A percentile compares a stretch with the other conserved stretches of the same genome.
phyloP scores from a whole-genome alignment of 371 early-diverging fungal genomes.

The Saksenaea vasiformis region DNA sequence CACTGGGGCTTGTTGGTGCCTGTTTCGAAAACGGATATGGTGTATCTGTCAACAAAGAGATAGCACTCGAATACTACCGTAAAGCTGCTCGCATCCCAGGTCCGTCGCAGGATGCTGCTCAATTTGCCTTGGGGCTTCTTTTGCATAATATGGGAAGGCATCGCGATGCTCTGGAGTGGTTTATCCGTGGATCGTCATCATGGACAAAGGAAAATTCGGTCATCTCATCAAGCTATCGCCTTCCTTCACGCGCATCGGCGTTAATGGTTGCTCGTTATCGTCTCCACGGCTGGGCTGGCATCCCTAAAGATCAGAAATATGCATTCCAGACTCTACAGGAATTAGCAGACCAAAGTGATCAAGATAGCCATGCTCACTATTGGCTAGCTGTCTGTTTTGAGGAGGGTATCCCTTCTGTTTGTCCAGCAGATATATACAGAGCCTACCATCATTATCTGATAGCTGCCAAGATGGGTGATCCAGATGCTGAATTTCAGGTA shows the following conservation, averaged over 20 bases:
- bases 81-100: slow-evolving; percentile 55
- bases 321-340: slow-evolving; percentile 22
- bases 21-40: slow-evolving; percentile 76
- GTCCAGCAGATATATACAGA: slow-evolving; percentile 9
- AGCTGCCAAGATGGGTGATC: slow-evolving; percentile 23
- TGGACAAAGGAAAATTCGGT: not conserved
- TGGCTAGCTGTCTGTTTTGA: slow-evolving; percentile 37
- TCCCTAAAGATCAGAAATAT: slow-evolving; percentile 14
- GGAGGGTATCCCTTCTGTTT: slow-evolving; percentile 27
- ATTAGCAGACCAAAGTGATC: slow-evolving; percentile 8
- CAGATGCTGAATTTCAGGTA: slow-evolving; percentile 36
- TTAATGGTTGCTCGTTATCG: slow-evolving; percentile 36
- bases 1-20: slow-evolving; percentile 73
- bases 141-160: slow-evolving; percentile 41
- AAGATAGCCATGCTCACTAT: slow-evolving; percentile 22
- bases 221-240: not conserved
- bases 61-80: slow-evolving; percentile 71
- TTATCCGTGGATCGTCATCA: slow-evolving; percentile 24
- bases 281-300: slow-evolving; percentile 31
- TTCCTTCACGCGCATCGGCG: slow-evolving; percentile 12
- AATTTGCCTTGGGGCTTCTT: slow-evolving; percentile 37
- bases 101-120: slow-evolving; percentile 43
- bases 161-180: slow-evolving; percentile 46
- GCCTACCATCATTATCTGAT: slow-evolving; percentile 28
- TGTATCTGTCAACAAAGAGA: slow-evolving; percentile 48